phyloP scores from a whole-genome alignment of 1,284 basidiomycete species.

The Ganoderma leucocontextum region DNA sequence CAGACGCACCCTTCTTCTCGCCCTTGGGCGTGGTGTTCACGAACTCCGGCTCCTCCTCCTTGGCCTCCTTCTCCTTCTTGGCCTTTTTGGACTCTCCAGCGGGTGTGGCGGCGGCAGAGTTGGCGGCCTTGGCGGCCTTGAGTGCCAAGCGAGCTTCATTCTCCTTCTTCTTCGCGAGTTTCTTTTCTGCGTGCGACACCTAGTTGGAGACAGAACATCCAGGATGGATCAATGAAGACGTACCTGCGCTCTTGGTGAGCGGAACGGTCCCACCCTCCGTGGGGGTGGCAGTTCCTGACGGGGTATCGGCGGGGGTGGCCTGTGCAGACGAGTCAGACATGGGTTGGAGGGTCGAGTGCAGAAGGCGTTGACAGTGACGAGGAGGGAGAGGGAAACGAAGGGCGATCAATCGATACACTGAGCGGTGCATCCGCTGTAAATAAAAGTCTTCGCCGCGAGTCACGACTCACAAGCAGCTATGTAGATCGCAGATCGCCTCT shows the following conservation, averaged over 20 bases:
- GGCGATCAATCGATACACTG: slow-evolving; percentile 32
- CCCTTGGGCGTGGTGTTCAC: slow-evolving; percentile 89
- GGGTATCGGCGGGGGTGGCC: slow-evolving; percentile 15
- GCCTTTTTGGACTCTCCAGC: slow-evolving; percentile 67
- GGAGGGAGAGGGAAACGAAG: slow-evolving; percentile 20
- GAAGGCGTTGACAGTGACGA: slow-evolving; percentile 21
- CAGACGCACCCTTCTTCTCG: slow-evolving; percentile 83
- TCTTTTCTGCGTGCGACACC: slow-evolving; percentile 23
- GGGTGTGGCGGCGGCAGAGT: slow-evolving; percentile 51
- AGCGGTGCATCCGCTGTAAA: no score
- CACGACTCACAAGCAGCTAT: no score
- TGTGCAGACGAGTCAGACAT: slow-evolving; percentile 38
- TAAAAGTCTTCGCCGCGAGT: no score
- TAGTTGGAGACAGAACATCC: neutral
- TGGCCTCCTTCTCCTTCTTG: slow-evolving; percentile 76
- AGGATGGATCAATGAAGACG: slow-evolving; percentile 12
- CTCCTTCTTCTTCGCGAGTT: slow-evolving; percentile 59
- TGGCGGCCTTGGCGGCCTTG: slow-evolving; percentile 80
- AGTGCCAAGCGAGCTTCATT: slow-evolving; percentile 71
- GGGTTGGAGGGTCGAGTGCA: slow-evolving; percentile 14
- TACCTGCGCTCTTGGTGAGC: slow-evolving; percentile 44
- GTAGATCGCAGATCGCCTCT: no score
- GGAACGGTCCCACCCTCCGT: slow-evolving; percentile 30
- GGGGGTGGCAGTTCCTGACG: slow-evolving; percentile 19
- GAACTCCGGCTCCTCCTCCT: slow-evolving; percentile 75